Conservation (phyloP, 495 filamentous ascomycete species). For the Hypoxylon lienhwacheense region DNA sequence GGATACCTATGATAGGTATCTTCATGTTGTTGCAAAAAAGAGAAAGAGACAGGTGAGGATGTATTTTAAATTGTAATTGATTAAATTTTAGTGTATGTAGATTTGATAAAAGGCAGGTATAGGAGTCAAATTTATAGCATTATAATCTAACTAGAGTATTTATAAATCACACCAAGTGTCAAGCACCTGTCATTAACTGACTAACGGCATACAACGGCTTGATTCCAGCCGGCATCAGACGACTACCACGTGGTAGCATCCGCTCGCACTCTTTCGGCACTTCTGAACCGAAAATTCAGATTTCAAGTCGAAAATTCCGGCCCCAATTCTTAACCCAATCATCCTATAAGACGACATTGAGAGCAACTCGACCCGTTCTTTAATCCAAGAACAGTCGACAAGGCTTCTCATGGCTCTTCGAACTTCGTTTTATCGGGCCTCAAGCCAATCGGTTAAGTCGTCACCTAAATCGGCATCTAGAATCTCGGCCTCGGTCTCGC, state of each 20-base stretch:
- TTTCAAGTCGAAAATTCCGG: slow-evolving; percentile 18
- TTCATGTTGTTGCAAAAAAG: no score
- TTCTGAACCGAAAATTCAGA: slow-evolving; percentile 1
- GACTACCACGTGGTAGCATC: background rate
- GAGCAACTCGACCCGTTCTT: slow-evolving; percentile 22
- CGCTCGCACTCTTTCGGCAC: slow-evolving; percentile 2
- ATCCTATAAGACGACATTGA: slow-evolving; percentile 14
- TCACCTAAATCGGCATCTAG: no score
- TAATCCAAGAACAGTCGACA: slow-evolving; percentile 17
- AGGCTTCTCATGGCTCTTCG: slow-evolving; percentile 28
- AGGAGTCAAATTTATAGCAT: no score
- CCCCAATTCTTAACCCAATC: slow-evolving; percentile 3
- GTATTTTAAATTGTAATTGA: no score
- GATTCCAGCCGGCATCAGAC: background rate
- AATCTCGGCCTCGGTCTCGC: no score
- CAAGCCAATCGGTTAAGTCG: slow-evolving; percentile 23
- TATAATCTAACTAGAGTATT: background rate
- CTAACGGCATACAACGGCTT: background rate
- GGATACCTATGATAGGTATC: no score
- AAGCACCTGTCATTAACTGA: no score
- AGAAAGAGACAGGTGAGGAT: no score
- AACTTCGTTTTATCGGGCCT: slow-evolving; percentile 4
- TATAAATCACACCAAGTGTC: no score
- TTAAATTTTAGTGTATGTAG: no score
- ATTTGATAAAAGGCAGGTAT: no score